Evolutionary conservation across 768 basidiomycete species (phyloP), one percentile per base, ranked within the genome.

Genomic region (Mycena leptocephala): DNA sequence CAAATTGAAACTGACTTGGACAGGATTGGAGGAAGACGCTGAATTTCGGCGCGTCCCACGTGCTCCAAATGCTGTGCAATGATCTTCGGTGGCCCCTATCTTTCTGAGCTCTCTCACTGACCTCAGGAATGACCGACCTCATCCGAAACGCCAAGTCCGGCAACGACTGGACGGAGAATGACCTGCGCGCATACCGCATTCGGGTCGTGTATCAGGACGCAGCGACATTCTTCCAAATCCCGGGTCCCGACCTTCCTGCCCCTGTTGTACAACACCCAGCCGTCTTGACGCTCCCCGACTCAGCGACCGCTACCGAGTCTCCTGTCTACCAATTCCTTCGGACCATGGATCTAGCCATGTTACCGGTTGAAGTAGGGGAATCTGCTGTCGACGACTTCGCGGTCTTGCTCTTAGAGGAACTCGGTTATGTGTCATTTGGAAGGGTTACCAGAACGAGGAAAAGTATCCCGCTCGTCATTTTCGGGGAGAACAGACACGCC

Each of bases 371-470:
- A 28, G 56, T 66, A 10, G 82, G 80, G 26, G 83, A 85, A 70
- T 81, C 84, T n/a, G 83, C 85, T 32, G 86, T 86, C 22, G 79
- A 80, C 53, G 84, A 87, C 76, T 86, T 88, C 71, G 75, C 77
- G 5, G 80, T 82, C 18, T 37, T 72, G 16, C 82, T 87, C 37
- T 80, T 88, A 7, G 37, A 63, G 11, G 43, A 58, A 18, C 48
- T 83, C 33, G 80, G 82, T 30, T 85, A 85, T 64, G 70, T 62
- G 2, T 37, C 51, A 10, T 28, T 76, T 33, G 67, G 43, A 9
- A 62, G 77, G 33, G 37, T 76, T 41, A 33, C 74, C 51, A 67
- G 81, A 28, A 85, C 80, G 30, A 70, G 84, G 51, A 80, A 81
- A 43, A 75, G 81, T 30, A 43, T 86, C 30, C 61, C 61, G 11